Evolutionary conservation across 345 rosid species (phyloP).

Genomic region (Schrenkiella parvula): DNA sequence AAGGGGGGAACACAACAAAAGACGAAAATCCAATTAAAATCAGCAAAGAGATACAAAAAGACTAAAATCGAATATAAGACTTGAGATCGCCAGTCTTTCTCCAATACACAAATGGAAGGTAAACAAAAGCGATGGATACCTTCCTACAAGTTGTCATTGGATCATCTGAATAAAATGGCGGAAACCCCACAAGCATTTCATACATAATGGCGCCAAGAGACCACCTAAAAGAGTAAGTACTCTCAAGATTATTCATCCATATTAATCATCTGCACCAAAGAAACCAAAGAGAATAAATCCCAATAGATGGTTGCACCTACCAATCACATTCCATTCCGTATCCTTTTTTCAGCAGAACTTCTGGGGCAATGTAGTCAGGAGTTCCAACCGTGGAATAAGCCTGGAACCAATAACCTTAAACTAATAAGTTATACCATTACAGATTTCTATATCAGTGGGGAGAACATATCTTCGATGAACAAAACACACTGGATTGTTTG

Average conservation of each 20-base stretch:
- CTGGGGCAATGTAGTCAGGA: conserved; percentile 97
- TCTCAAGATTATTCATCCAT: conserved; percentile 23
- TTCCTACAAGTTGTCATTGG: conserved; percentile 98
- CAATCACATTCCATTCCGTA: conserved; percentile 99
- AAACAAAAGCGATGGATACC: conserved; percentile 40
- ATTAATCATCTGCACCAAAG: conserved; percentile 12
- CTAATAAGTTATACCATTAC: conserved; percentile 24
- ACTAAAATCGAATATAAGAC: not conserved
- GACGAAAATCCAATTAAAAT: not conserved
- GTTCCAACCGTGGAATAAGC: conserved; percentile 99
- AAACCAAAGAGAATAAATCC: conserved; percentile 2
- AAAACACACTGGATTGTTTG: not conserved
- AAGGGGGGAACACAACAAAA: not conserved
- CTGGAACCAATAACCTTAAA: conserved; percentile 41
- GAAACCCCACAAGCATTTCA: conserved; percentile 99
- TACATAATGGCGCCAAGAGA: conserved; percentile 99
- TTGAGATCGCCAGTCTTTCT: not conserved
- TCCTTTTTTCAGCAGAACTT: conserved; percentile 93
- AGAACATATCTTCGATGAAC: not conserved
- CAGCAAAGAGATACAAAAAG: conserved; percentile 1
- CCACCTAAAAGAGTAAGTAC: conserved; percentile 59
- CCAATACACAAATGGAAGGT: not conserved
- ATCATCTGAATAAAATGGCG: conserved; percentile 98
- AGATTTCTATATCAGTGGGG: conserved; percentile 9
- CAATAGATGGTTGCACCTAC: conserved; percentile 44